Evolutionary conservation across 306 rosid genomes (phyloP).

Genomic region (Pterocarpus macrocarpus): DNA sequence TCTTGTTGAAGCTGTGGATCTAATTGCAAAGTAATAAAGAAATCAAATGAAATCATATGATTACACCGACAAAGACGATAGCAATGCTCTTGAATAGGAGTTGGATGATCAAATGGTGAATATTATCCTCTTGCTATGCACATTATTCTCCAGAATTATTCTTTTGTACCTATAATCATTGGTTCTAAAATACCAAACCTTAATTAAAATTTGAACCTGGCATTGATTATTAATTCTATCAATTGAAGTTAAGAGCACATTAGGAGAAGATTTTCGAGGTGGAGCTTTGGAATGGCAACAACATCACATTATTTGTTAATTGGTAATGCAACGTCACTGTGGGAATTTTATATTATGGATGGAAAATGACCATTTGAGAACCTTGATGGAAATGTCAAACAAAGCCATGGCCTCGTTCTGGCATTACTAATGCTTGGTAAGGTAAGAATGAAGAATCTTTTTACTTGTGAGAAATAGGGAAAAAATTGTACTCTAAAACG

Average conservation of each 20-base stretch:
- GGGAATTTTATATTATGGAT: constrained; percentile 44
- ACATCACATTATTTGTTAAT: constrained; percentile 51
- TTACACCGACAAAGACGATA: constrained; percentile 48
- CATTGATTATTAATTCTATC: constrained; percentile 25
- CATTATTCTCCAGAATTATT: constrained; percentile 26
- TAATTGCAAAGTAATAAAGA: constrained; percentile 40
- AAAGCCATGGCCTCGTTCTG: constrained; percentile 36
- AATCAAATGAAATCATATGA: constrained; percentile 46
- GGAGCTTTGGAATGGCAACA: constrained; percentile 50
- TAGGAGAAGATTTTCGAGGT: constrained; percentile 45
- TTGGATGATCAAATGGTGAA: constrained; percentile 43
- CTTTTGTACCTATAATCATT: background rate
- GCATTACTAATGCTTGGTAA: background rate
- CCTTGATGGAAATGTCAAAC: constrained; percentile 50
- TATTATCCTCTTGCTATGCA: constrained; percentile 29
- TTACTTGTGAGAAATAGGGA: background rate
- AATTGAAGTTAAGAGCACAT: background rate
- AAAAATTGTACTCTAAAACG: background rate
- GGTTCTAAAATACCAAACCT: constrained; percentile 21
- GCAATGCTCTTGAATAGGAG: constrained; percentile 38
- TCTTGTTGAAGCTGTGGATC: constrained; percentile 21
- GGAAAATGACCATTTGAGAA: constrained; percentile 56
- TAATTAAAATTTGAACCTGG: constrained; percentile 37
- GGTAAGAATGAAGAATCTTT: background rate
- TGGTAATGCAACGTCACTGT: constrained; percentile 50